A percentile compares a stretch with the other conserved stretches of the same genome.
Evolutionary conservation across 2,329 filamentous ascomycete species (phyloP).

Genomic region (Sporothrix sp.): DNA sequence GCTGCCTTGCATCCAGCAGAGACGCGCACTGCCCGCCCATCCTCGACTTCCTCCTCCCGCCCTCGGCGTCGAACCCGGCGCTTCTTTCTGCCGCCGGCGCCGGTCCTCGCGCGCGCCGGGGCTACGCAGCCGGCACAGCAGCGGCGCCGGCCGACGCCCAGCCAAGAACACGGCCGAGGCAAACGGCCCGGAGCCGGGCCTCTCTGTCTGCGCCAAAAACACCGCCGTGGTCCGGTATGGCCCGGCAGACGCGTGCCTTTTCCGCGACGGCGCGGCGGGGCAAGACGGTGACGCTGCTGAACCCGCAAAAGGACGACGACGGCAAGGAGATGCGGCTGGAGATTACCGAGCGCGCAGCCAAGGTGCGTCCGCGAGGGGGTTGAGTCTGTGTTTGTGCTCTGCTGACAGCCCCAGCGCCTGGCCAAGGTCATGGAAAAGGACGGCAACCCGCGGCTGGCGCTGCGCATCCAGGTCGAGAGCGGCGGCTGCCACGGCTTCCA

Average conservation of each 20-base stretch:
- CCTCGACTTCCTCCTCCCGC: conserved; percentile 34
- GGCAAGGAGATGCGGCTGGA: conserved; percentile 76
- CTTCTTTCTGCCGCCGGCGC: conserved; percentile 15
- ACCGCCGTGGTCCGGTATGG: not conserved
- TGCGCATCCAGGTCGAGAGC: conserved; percentile 87
- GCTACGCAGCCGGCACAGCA: not conserved
- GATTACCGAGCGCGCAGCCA: conserved; percentile 74
- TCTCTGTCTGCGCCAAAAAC: not conserved
- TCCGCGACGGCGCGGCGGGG: conserved; percentile 27
- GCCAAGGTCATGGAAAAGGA: conserved; percentile 65
- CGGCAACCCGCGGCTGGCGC: conserved; percentile 65
- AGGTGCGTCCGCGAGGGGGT: conserved; percentile 50
- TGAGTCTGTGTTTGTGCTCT: not conserved
- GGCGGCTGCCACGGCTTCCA: conserved; percentile 98
- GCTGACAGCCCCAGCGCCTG: conserved; percentile 47
- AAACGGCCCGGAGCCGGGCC: not conserved
- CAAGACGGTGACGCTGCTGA: conserved; percentile 46
- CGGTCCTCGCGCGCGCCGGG: too few species aligned
- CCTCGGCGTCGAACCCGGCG: not conserved
- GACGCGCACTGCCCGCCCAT: conserved; percentile 22
- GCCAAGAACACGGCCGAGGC: not conserved
- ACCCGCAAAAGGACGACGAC: conserved; percentile 71
- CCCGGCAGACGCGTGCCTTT: conserved; percentile 23
- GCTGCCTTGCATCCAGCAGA: not conserved
- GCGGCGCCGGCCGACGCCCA: too few species aligned